phyloP scores from a whole-genome alignment of 2,329 filamentous ascomycete genomes.

The Trichoderma lentiforme region DNA sequence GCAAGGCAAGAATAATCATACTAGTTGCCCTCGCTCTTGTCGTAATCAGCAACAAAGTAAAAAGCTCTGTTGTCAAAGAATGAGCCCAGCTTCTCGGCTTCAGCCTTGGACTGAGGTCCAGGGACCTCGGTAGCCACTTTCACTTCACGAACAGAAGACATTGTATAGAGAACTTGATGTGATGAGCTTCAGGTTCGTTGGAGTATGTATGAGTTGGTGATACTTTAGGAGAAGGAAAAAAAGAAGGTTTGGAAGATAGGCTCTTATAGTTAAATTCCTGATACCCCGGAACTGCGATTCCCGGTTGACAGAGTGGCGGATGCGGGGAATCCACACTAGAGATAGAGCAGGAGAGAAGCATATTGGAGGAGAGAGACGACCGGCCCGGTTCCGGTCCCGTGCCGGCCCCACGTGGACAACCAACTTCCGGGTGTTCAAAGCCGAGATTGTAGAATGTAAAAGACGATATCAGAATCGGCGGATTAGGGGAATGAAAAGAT shows the following conservation, averaged over 20 bases:
- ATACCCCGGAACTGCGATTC: slow-evolving; percentile 67
- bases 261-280: slow-evolving; percentile 43
- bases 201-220: background rate
- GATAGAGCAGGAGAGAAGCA: background rate
- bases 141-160: slow-evolving; percentile 34
- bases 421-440: background rate
- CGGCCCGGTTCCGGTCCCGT: slow-evolving; percentile 12
- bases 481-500: background rate
- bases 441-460: background rate
- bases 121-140: slow-evolving; percentile 38
- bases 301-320: slow-evolving; percentile 9
- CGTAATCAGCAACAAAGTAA: slow-evolving; percentile 52
- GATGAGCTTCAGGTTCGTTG: background rate
- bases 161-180: slow-evolving; percentile 10
- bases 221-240: background rate
- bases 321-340: slow-evolving; percentile 48
- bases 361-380: background rate
- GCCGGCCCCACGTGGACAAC: slow-evolving; percentile 1
- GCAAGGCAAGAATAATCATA: slow-evolving; percentile 14
- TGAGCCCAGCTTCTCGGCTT: slow-evolving; percentile 41
- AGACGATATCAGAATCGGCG: background rate
- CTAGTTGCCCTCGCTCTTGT: slow-evolving; percentile 52
- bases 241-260: background rate
- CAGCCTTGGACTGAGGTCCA: slow-evolving; percentile 39
- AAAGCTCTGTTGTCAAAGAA: slow-evolving; percentile 52